Conservation (phyloP, 345 rosid genomes). For the Sisymbrium altissimum region DNA sequence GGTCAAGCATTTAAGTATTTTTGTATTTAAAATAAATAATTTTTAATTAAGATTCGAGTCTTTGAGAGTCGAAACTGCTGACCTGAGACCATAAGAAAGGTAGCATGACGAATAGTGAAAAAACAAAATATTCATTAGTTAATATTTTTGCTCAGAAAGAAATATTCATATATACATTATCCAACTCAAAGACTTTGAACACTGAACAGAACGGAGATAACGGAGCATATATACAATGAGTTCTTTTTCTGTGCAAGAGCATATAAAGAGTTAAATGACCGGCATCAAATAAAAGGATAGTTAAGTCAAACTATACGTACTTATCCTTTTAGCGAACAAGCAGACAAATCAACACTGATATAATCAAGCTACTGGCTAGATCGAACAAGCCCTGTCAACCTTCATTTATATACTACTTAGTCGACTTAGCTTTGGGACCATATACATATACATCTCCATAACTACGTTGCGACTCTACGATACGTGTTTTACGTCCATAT, state of each 20-base stretch:
- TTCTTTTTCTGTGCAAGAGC: background rate
- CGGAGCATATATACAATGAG: background rate
- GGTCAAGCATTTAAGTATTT: background rate
- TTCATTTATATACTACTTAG: conserved; percentile 31
- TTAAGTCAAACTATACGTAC: background rate
- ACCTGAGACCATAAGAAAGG: background rate
- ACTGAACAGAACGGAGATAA: background rate
- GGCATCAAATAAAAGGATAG: background rate
- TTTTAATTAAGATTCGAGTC: background rate
- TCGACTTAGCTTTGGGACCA: conserved; percentile 31
- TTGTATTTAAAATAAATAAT: background rate
- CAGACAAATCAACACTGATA: conserved; percentile 5
- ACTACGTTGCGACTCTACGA: conserved; percentile 25
- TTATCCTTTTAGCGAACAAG: conserved; percentile 13
- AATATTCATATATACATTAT: too few species aligned
- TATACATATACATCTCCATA: conserved; percentile 20
- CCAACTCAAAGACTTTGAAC: conserved; percentile 1
- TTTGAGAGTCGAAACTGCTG: background rate
- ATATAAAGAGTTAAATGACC: background rate
- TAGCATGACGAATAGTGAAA: background rate
- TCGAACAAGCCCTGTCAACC: conserved; percentile 18
- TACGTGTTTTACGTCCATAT: conserved; percentile 28
- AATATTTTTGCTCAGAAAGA: too few species aligned
- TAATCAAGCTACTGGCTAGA: background rate
- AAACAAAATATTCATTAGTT: background rate